phyloP scores from a whole-genome alignment of 306 rosid genomes.

The Prunus armeniaca region DNA sequence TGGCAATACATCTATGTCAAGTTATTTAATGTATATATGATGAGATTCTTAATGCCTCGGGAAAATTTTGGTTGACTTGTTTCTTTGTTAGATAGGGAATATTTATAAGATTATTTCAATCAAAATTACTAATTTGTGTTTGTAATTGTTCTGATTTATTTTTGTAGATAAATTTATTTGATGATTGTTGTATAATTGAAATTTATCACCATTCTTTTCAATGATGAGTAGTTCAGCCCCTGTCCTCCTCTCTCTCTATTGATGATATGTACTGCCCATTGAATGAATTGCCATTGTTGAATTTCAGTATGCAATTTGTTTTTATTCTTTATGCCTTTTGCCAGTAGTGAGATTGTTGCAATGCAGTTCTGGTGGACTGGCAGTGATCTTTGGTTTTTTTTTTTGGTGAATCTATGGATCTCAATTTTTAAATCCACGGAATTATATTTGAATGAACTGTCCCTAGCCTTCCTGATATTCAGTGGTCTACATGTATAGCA shows the following conservation, averaged over 20 bases:
- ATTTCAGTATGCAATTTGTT: neutral
- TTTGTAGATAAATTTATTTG: neutral
- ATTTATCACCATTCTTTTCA: neutral
- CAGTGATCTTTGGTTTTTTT: neutral
- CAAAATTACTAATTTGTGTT: neutral
- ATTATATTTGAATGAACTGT: neutral
- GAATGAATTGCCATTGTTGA: neutral
- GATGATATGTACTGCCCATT: neutral
- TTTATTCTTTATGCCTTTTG: neutral
- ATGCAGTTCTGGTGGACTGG: neutral
- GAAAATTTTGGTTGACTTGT: conserved; percentile 8
- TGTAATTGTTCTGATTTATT: neutral
- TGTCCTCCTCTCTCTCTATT: neutral
- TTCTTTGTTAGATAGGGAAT: conserved; percentile 5
- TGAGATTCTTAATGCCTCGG: no score
- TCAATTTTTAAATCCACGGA: neutral
- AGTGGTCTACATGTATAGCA: no score
- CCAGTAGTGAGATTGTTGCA: neutral
- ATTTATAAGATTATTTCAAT: neutral
- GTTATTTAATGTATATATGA: neutral
- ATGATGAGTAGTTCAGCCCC: neutral
- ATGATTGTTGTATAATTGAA: neutral
- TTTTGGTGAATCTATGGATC: neutral
- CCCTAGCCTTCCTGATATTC: neutral
- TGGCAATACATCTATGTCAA: neutral